Base-by-base conservation (phyloP, 2,329 filamentous ascomycete genomes). In the Stromatinia cepivora region DNA sequence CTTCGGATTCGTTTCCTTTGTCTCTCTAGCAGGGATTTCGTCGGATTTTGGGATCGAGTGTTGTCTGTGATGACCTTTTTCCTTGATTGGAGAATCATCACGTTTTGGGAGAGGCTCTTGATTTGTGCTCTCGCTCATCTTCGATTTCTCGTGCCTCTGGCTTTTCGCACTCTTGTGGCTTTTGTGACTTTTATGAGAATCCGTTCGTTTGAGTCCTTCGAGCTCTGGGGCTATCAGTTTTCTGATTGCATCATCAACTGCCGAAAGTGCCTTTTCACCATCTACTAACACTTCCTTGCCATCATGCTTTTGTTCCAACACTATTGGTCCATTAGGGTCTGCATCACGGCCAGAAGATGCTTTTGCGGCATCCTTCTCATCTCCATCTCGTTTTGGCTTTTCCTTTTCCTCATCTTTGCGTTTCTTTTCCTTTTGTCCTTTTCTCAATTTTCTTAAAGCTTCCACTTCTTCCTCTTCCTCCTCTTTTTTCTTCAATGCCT, bases 401-500 rank as follows among this genome's bases (percentile, higher is more conserved):
- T 59, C 65, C n/a, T 67, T 67, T 59, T 67, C 65, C n/a, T 68
- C 66, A 6, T 68, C 66, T 34, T 68, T 68, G 48, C 66, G 66
- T 53, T 63, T 68, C 25, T 58, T 68, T 11, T 68, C 66, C 39
- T 63, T 68, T 31, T 68, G 56, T 1, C 50, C 66, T 25, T 63
- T 63, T 28, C 66, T 68, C n/a, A 68, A 63, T 53, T 62, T 63
- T 15, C 20, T 68, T 20, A 68, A 63, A 17, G 66, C 66, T 56
- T 68, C 57, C 56, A 68, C 31, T 42, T 68, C 66, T 22, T 68
- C 66, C 25, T 62, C 66, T 9, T 68, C 66, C 17, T 68, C 66
- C 42, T 68, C 66, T 45, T 68, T 68, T n/a, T 45, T 62, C 57
- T 68, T 68, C 36, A 68, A 46, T 20, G 66, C 66, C 57, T 62